Conservation (phyloP, 2,329 filamentous ascomycete species). For the Fusarium clavum region DNA sequence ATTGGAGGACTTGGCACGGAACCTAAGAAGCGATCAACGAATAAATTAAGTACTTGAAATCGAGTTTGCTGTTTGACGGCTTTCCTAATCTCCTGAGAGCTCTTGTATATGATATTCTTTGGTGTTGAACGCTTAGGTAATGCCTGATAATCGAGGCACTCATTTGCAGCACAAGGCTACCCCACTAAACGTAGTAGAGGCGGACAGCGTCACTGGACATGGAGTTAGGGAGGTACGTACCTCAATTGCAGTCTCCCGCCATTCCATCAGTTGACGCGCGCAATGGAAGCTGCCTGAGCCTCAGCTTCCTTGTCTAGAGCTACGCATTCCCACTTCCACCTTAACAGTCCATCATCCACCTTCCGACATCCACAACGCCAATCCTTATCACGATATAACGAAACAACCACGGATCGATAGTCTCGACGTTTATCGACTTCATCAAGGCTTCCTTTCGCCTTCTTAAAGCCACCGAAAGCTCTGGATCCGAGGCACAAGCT, state of each 20-base stretch:
- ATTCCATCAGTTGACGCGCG: constrained; percentile 54
- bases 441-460: not conserved
- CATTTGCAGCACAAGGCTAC: not conserved
- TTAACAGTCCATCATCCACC: constrained; percentile 16
- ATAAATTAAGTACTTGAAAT: constrained; percentile 16
- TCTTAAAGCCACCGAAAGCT: constrained; percentile 11
- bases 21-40: constrained; percentile 32
- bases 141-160: constrained; percentile 12
- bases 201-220: constrained; percentile 1
- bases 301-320: constrained; percentile 41
- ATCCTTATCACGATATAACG: constrained; percentile 25
- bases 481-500: constrained; percentile 16
- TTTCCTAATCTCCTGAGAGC: not conserved
- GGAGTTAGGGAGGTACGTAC: constrained; percentile 26
- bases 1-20: constrained; percentile 11
- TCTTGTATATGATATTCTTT: not conserved
- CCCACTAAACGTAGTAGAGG: not conserved
- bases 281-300: constrained; percentile 59
- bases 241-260: constrained; percentile 9
- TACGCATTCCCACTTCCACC: constrained; percentile 35
- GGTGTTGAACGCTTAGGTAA: not conserved
- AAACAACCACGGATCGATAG: constrained; percentile 20
- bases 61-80: not conserved
- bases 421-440: not conserved
- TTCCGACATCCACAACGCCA: constrained; percentile 15